Evolutionary conservation across 768 basidiomycete genomes (phyloP).

Genomic region (Clavulina sp.): DNA sequence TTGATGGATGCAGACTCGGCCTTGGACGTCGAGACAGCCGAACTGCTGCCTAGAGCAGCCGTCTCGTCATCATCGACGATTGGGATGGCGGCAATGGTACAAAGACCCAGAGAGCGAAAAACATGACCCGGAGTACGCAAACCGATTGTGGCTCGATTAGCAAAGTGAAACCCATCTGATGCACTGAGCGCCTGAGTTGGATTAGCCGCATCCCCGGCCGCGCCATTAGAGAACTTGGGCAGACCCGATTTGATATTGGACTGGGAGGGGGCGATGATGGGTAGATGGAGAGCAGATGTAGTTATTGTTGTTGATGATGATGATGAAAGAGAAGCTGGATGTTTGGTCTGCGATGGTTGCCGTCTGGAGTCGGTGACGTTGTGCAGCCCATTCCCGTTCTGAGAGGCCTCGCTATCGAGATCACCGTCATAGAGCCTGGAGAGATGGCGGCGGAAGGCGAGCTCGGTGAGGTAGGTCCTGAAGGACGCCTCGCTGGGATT

Average conservation of each 20-base stretch:
- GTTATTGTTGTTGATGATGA: slow-evolving; percentile 11
- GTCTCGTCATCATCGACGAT: slow-evolving; percentile 27
- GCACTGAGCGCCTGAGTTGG: slow-evolving; percentile 6
- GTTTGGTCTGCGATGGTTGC: background rate
- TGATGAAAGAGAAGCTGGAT: slow-evolving; percentile 6
- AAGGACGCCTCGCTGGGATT: slow-evolving; percentile 92
- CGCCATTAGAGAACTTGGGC: too few species aligned
- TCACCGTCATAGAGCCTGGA: slow-evolving; percentile 55
- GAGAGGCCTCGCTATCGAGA: slow-evolving; percentile 13
- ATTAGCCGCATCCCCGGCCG: too few species aligned
- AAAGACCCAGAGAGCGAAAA: slow-evolving; percentile 72
- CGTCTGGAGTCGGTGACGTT: background rate
- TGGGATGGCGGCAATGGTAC: slow-evolving; percentile 66
- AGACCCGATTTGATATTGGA: too few species aligned
- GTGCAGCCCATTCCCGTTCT: too few species aligned
- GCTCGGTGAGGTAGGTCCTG: slow-evolving; percentile 88
- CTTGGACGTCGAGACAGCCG: slow-evolving; percentile 6
- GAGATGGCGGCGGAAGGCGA: slow-evolving; percentile 88
- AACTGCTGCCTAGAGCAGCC: background rate
- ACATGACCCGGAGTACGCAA: slow-evolving; percentile 82
- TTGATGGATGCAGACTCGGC: background rate
- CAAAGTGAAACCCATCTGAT: slow-evolving; percentile 55
- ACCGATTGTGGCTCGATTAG: slow-evolving; percentile 81
- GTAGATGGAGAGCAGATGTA: too few species aligned
- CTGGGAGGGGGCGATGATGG: background rate